Percentiles rank a stretch among this genome's conserved stretches.
These are phyloP conservation scores for Protea cynaroides DNA, from an alignment of 164 flowering plant genomes.

Conservation along the genomic window DNA sequence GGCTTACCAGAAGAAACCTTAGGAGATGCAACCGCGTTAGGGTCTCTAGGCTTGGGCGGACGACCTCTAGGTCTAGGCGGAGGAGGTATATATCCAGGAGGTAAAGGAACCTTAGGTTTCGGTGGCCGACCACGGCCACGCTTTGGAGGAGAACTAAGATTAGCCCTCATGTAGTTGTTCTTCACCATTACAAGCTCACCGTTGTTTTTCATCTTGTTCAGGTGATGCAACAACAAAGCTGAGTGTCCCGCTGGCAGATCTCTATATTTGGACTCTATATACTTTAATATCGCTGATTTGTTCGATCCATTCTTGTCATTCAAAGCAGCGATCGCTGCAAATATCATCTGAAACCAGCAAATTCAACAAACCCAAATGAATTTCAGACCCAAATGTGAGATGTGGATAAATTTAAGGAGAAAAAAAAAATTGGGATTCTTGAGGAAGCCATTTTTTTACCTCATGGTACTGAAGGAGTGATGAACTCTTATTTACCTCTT, in stretches of 20 bases:
- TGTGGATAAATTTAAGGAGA: no score
- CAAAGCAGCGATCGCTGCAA: slow-evolving; percentile 60
- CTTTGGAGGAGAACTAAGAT: slow-evolving; percentile 57
- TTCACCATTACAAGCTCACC: slow-evolving; percentile 63
- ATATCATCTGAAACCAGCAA: slow-evolving; percentile 49
- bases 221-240: slow-evolving; percentile 49
- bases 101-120: slow-evolving; percentile 48
- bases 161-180: slow-evolving; percentile 72
- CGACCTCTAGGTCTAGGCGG: slow-evolving; percentile 58
- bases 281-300: slow-evolving; percentile 58
- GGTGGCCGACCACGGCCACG: slow-evolving; percentile 92
- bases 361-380: slow-evolving; percentile 1
- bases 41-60: slow-evolving; percentile 54
- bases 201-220: slow-evolving; percentile 50
- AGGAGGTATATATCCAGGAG: slow-evolving; percentile 22
- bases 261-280: slow-evolving; percentile 55
- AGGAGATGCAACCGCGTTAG: slow-evolving; percentile 24
- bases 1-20: slow-evolving; percentile 26
- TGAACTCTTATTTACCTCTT: slow-evolving; percentile 25
- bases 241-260: slow-evolving; percentile 61
- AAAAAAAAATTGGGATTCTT: not conserved
- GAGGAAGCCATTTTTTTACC: slow-evolving; percentile 20
- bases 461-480: slow-evolving; percentile 40
- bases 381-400: not conserved
- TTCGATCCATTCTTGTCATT: slow-evolving; percentile 53